Base-by-base conservation (phyloP, 495 filamentous ascomycete species). In the Neurospora terricola region DNA sequence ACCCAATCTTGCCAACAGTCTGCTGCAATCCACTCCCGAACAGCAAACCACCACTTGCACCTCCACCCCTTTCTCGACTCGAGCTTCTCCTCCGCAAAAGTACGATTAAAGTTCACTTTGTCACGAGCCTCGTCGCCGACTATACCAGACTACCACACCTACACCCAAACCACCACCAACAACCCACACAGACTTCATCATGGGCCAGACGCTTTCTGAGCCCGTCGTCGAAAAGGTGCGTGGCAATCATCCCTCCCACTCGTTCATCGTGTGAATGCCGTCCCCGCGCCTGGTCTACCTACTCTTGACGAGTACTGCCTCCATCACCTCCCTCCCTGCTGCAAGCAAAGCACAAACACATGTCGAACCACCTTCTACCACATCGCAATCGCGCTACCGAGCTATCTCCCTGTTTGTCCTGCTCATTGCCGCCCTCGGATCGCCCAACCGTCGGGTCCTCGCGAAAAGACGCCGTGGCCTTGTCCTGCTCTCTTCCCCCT, bases 191-290 rank as follows among this genome's bases (percentile, higher is more conserved):
- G 76, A 36, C 75, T 66, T 79, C 79, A 82, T 78, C 80, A 99
- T 99, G 96, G 96, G 96, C 89, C 96, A 99, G 89, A 99, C 96
- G 82, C 91, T 99, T 80, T 98, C 96, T 81, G 96, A 99, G 87
- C 96, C 96, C 70, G 95, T 98, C 78, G 91, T 97, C 76, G 96
- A 98, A 79, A 99, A 99, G 94, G 96, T 99, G 87, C 80, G 91
- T 84, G 73, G 71, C n/a, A 73, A 75, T 45, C 59, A 36, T 72
- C 38, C n/a, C 72, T 27, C 16, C 54, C 54, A 66, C 54, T 66
- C 54, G 27, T 34, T 66, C 54, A 34, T 66, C 6, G 54, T 34
- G 27, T 66, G 27, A 66, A 66, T 18, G 27, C 14, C 54, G 54
- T 66, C 27, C 54, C 27, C 27, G 54, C 54, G 27, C 54, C 54